phyloP scores from a whole-genome alignment of 2,329 filamentous ascomycete species.

The Byssochlamys sp. region DNA sequence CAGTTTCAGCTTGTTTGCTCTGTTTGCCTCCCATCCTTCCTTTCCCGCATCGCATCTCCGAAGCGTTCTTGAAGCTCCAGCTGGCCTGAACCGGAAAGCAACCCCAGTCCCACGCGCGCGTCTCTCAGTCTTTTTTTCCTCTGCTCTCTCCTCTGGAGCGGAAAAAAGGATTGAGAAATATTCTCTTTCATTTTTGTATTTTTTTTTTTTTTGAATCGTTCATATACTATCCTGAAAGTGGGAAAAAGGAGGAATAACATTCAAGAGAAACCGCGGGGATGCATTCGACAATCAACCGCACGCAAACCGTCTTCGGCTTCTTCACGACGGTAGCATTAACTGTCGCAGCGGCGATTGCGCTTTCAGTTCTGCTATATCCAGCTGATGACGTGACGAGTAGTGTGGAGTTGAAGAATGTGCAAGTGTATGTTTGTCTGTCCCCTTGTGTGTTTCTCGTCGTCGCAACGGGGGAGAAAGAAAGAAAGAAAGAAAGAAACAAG shows the following conservation, averaged over 20 bases:
- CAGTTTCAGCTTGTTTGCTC: neutral
- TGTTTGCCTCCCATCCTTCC: neutral
- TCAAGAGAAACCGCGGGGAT: conserved; percentile 42
- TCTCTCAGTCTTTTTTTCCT: neutral
- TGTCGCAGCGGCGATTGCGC: conserved; percentile 68
- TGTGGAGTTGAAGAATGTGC: conserved; percentile 51
- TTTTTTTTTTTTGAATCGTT: neutral
- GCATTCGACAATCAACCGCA: conserved; percentile 76
- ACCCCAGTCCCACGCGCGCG: neutral
- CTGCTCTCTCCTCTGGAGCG: neutral
- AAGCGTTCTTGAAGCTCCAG: neutral
- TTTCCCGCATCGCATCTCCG: neutral
- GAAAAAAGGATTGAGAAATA: neutral
- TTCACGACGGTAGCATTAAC: conserved; percentile 88
- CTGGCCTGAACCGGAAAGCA: neutral
- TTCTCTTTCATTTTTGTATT: neutral
- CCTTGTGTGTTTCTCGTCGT: neutral
- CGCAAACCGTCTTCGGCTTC: conserved; percentile 92
- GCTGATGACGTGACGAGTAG: conserved; percentile 46
- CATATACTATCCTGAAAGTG: neutral
- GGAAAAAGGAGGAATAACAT: neutral
- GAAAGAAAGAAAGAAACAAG: neutral
- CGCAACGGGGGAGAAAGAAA: too few species aligned
- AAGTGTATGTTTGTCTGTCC: conserved; percentile 57
- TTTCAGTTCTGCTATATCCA: conserved; percentile 60